Base-by-base conservation (phyloP, 768 basidiomycete genomes). In the Fibroporia radiculosa region DNA sequence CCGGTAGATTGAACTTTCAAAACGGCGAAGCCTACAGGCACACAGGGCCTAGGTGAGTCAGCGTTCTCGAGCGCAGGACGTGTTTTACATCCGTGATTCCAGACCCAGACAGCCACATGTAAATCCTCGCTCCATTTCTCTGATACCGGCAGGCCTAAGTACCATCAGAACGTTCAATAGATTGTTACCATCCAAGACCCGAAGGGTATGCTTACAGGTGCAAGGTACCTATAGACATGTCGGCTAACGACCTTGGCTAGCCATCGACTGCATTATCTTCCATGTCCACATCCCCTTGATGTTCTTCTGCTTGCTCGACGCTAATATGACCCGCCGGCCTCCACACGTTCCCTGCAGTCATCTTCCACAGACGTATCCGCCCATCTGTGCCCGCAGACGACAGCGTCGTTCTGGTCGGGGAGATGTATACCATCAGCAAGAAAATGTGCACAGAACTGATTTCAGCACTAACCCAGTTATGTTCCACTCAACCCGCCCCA, bases 401-500 rank as follows among this genome's bases (percentile, higher is more conserved):
- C 7, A 95, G 69, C 6, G 92, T 72, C 4, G 91, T 92, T 16
- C 90, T 90, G 33, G n/a, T 27, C 35, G 11, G 32, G 40, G 20
- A 20, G 18, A n/a, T 52, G 33, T 29, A 29, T 12, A 41, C 23
- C 18, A 32, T 19, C 31, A 48, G 25, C 18, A 16, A 11, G 20
- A 42, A 19, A 12, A 16, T 12, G 12, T 41, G 16, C 16, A 23
- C 20, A 12, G 26, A 14, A 18, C 22, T 26, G 34, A 39, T 41
- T 29, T 28, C 26, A 32, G 29, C 48, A 55, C 63, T 24, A 51
- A 88, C 84, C 87, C 87, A 26, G 83, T 87, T 39, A 93, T 80
- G 59, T 95, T 95, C 91, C 95, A 97, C 60, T 93, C 93, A 0
- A 99, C 93, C 53, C 83, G 73, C 2, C 84, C 83, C 8, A 93